Evolutionary conservation across 1,284 basidiomycete species (phyloP).

Genomic region (Malassezia obtusa): DNA sequence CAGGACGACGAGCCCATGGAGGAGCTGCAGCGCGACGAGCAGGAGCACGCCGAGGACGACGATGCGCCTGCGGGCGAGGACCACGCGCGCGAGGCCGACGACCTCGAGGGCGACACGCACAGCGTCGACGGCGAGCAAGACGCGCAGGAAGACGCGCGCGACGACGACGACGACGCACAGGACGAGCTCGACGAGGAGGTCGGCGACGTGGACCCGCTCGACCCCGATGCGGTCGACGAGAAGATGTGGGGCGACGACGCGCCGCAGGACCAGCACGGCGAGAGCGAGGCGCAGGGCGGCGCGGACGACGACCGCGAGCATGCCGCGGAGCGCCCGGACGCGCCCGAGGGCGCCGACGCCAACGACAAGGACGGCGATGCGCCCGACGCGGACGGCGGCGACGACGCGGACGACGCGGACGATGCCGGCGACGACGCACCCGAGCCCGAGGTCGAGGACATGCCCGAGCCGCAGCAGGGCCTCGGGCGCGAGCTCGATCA

Average conservation of each 20-base stretch:
- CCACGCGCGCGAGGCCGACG: constrained; percentile 56
- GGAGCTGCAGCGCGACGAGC: constrained; percentile 61
- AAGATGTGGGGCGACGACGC: constrained; percentile 89
- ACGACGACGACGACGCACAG: constrained; percentile 52
- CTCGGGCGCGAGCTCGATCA: constrained; percentile 44
- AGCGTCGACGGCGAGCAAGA: constrained; percentile 48
- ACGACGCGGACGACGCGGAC: constrained; percentile 22
- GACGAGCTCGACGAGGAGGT: constrained; percentile 67
- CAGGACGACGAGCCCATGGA: constrained; percentile 83
- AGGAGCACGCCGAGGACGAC: constrained; percentile 53
- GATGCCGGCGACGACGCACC: constrained; percentile 26
- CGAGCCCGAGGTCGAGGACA: constrained; percentile 42
- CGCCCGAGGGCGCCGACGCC: constrained; percentile 46
- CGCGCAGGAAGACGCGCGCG: constrained; percentile 55
- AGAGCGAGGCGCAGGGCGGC: constrained; percentile 16
- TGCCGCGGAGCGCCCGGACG: constrained; percentile 26
- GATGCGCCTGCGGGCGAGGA: constrained; percentile 51
- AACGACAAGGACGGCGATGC: constrained; percentile 32
- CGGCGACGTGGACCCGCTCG: constrained; percentile 73
- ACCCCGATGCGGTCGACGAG: constrained; percentile 81
- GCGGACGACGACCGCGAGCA: constrained; percentile 18
- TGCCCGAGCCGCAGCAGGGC: constrained; percentile 49
- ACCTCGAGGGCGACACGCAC: constrained; percentile 69
- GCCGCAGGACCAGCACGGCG: constrained; percentile 33
- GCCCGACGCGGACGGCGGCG: constrained; percentile 25